Evolutionary conservation across 352 stramenopile species (phyloP).

Genomic region (Globisporangium megalacanthum): DNA sequence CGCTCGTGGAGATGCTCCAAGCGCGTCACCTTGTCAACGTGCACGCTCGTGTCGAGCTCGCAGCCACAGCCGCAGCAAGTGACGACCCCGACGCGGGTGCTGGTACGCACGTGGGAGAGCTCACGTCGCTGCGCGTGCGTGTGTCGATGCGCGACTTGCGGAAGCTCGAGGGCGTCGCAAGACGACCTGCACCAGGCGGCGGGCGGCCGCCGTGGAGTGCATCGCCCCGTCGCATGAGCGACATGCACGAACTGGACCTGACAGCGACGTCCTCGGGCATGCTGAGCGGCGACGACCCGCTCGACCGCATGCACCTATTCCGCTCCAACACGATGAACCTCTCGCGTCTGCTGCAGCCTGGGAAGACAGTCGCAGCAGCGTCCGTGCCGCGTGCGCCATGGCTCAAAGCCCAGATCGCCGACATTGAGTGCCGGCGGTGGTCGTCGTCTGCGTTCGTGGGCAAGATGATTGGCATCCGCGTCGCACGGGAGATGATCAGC

Average conservation of each 20-base stretch:
- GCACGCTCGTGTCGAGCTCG: conserved; percentile 59
- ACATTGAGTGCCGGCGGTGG: conserved; percentile 82
- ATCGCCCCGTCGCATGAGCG: conserved; percentile 57
- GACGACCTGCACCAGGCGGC: background rate
- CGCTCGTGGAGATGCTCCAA: conserved; percentile 82
- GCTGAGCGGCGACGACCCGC: background rate
- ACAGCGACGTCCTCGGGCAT: background rate
- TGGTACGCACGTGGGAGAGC: background rate
- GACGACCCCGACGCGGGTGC: background rate
- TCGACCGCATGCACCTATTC: conserved; percentile 15
- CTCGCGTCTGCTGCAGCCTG: conserved; percentile 29
- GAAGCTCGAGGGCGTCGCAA: conserved; percentile 2
- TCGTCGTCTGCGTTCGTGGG: conserved; percentile 82
- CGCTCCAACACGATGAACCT: conserved; percentile 45
- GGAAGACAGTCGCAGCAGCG: conserved; percentile 16
- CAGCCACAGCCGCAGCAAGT: conserved; percentile 20
- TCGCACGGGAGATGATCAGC: conserved; percentile 81
- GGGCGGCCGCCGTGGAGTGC: conserved; percentile 18
- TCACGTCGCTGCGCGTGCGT: conserved; percentile 20
- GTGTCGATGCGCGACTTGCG: conserved; percentile 17
- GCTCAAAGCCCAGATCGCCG: conserved; percentile 77
- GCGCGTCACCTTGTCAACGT: conserved; percentile 74
- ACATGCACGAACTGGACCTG: conserved; percentile 10
- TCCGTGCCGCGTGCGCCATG: conserved; percentile 37
- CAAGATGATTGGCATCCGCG: conserved; percentile 82